Percentiles rank a stretch among this genome's conserved stretches.
Conservation (phyloP, 495 filamentous ascomycete genomes). For the Penicillium canariense region DNA sequence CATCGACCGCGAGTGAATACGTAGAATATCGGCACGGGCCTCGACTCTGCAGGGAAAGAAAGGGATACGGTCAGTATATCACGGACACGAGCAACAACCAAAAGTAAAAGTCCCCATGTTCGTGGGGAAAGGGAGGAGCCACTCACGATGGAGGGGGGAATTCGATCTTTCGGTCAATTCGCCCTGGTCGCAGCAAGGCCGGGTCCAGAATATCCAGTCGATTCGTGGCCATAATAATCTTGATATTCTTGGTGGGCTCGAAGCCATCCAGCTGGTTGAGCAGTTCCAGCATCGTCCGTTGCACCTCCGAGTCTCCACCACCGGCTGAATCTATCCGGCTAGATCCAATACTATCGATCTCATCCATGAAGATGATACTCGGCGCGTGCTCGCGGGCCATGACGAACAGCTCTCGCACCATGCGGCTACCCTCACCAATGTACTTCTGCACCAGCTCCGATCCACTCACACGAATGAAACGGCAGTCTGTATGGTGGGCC, state of each 20-base stretch:
- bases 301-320: slow-evolving; percentile 97
- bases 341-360: slow-evolving; percentile 98
- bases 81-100: background rate
- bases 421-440: slow-evolving; percentile 95
- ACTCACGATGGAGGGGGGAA: slow-evolving; percentile 89
- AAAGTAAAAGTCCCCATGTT: too few relatives aligned
- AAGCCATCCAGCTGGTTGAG: slow-evolving; percentile 99
- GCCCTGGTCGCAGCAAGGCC: slow-evolving; percentile 86
- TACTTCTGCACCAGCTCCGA: slow-evolving; percentile 99
- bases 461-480: slow-evolving; percentile 96
- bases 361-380: slow-evolving; percentile 99
- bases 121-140: background rate
- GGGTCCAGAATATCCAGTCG: slow-evolving; percentile 96
- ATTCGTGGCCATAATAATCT: slow-evolving; percentile 99
- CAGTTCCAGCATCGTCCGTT: slow-evolving; percentile 98
- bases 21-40: slow-evolving; percentile 93
- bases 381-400: slow-evolving; percentile 99
- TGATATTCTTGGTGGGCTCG: slow-evolving; percentile 99
- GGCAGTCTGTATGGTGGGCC: slow-evolving; percentile 96
- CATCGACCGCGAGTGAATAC: slow-evolving; percentile 96
- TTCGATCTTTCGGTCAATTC: slow-evolving; percentile 99
- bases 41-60: slow-evolving; percentile 59
- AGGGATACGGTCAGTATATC: slow-evolving; percentile 11
- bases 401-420: slow-evolving; percentile 98
- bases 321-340: slow-evolving; percentile 94